Evolutionary conservation across 371 early-diverging fungal species (phyloP).

Genomic region (Mortierella sp.): DNA sequence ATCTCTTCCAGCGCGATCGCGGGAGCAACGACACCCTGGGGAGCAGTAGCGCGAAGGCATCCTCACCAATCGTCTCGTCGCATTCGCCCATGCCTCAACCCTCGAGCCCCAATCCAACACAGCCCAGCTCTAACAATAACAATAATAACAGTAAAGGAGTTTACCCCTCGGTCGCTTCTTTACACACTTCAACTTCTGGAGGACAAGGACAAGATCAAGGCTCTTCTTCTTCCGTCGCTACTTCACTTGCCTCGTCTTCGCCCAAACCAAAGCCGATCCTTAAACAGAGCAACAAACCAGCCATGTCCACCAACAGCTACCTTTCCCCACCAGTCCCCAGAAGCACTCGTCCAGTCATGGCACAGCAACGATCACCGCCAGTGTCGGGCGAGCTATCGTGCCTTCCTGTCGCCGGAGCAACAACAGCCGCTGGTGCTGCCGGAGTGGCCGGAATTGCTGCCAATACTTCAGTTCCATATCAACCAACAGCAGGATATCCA

Average conservation of each 20-base stretch:
- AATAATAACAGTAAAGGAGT: not conserved
- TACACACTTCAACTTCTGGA: not conserved
- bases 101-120: not conserved
- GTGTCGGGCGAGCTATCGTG: not conserved
- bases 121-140: not conserved
- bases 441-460: not conserved
- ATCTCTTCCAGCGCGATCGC: slow-evolving; percentile 21
- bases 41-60: not conserved
- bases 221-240: not conserved
- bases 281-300: not conserved
- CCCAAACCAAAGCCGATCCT: slow-evolving; percentile 10
- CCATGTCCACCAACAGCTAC: not conserved
- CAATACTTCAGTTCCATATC: not conserved
- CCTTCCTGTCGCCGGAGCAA: not conserved
- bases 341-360: not conserved
- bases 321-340: not conserved
- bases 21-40: slow-evolving; percentile 31
- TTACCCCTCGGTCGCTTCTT: not conserved
- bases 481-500: not conserved
- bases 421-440: not conserved
- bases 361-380: not conserved
- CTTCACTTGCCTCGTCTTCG: not conserved
- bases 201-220: not conserved
- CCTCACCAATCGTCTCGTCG: slow-evolving; percentile 24
- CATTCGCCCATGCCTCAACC: slow-evolving; percentile 12